Conservation (phyloP, 306 rosid genomes). For the Malus sieversii region DNA sequence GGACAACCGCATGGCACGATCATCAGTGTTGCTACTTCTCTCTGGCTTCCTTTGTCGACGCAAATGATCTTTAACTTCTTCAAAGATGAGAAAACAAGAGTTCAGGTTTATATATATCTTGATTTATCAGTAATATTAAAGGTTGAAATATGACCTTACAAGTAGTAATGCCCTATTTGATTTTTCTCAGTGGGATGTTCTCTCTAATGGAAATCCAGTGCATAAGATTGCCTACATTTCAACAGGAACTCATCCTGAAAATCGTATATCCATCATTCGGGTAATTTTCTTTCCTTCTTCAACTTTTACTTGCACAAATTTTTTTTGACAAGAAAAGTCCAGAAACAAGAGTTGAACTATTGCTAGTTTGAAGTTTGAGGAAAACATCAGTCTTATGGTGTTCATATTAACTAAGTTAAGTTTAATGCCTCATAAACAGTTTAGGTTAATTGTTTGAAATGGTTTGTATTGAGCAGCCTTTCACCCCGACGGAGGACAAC, state of each 20-base stretch:
- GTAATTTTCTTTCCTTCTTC: constrained; percentile 14
- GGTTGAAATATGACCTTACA: neutral
- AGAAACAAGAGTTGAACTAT: too few relatives aligned
- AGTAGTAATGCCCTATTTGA: neutral
- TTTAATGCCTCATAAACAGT: too few relatives aligned
- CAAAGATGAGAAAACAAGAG: constrained; percentile 27
- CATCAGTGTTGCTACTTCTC: constrained; percentile 39
- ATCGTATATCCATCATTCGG: constrained; percentile 40
- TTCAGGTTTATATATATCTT: constrained; percentile 32
- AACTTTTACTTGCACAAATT: neutral
- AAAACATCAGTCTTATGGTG: too few relatives aligned
- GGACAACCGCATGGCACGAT: constrained; percentile 43
- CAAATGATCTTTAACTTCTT: constrained; percentile 34
- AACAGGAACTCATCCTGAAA: constrained; percentile 42
- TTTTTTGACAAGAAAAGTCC: neutral
- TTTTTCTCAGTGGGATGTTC: constrained; percentile 62
- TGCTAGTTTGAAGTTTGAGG: too few relatives aligned
- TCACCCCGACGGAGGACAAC: too few relatives aligned
- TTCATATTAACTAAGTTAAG: neutral
- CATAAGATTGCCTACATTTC: constrained; percentile 39
- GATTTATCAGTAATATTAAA: neutral
- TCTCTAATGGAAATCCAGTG: constrained; percentile 24
- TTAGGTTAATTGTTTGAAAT: too few relatives aligned
- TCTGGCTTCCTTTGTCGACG: constrained; percentile 48
- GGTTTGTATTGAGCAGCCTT: too few relatives aligned